phyloP scores from a whole-genome alignment of 176 grass and related monocot genomes.

The Hordeum marinum region DNA sequence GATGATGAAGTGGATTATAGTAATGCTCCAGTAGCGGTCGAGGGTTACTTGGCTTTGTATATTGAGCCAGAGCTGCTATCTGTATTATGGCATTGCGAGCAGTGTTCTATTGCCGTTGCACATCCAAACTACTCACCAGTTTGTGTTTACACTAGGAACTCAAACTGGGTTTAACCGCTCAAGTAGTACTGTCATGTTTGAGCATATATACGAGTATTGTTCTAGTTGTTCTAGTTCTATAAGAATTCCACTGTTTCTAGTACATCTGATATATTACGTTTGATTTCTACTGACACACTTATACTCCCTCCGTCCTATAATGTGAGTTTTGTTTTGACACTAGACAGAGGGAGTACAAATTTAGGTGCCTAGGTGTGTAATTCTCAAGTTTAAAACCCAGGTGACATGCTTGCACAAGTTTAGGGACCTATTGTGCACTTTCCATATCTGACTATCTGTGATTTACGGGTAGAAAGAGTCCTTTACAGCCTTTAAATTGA shows the following conservation, averaged over 20 bases:
- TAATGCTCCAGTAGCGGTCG: no score
- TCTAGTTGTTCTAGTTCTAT: background rate
- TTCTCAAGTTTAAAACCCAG: background rate
- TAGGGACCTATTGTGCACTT: background rate
- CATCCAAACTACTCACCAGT: background rate
- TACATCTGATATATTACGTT: no score
- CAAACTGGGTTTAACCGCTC: background rate
- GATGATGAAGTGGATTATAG: no score
- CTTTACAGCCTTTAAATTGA: background rate
- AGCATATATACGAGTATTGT: background rate
- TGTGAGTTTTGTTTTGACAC: no score
- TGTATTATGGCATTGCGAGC: no score
- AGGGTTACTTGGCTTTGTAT: no score
- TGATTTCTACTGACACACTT: no score
- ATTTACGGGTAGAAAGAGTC: constrained; percentile 2
- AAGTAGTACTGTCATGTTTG: background rate
- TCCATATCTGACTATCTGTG: background rate
- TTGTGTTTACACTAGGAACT: background rate
- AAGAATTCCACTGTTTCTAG: background rate
- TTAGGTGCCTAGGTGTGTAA: background rate
- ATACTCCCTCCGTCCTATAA: no score
- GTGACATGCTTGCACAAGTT: background rate
- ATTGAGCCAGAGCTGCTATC: no score
- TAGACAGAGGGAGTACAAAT: no score
- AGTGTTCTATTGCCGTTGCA: no score